Evolutionary conservation across 1,284 basidiomycete species (phyloP), one percentile per base, ranked within the genome.

Genomic region (Sphaerobolus stellatus): DNA sequence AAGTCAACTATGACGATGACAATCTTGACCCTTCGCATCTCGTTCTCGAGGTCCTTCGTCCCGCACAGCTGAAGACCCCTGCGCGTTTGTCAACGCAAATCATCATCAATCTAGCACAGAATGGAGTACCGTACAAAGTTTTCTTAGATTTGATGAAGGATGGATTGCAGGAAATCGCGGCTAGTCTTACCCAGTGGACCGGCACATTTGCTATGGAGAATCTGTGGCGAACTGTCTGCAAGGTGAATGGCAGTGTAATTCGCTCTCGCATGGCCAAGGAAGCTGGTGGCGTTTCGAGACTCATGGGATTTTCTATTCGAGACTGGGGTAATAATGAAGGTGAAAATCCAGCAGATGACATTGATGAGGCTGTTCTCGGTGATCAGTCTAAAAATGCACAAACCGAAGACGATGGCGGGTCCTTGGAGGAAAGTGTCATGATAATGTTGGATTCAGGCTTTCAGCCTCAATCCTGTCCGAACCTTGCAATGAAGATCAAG

Each of bases 51-150:
- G 63, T 82, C n/a, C 70, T 83, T 16, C 71, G 77, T 1, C 59
- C 71, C 0, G 75, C 78, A 2, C 73, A 76, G 40, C 62, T 75
- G 29, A 68, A 68, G 0, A 57, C 63, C 0, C 70, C 76, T 0
- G 72, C 74, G 31, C 65, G 75, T 0, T 68, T 89, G 0, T 80
- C 81, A 0, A 67, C 68, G 13, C 82, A 88, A 40, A 77, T 76
- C 0, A 75, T 89, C 4, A 61, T 84, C n/a, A 90, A 88, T 49
- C 67, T 90, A 0, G 74, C 78, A 0, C 65, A 77, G 45, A 88
- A 88, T 63, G 75, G 0, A 60, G 80, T 82, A 6, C 69, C 71
- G 6, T 61, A 71, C 22, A 52, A 70, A 0, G 63, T 75, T 0
- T 69, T 90, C 27, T 68, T 72, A 14, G 57, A 66, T 0, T 64